Conservation (phyloP, 192 early-diverging fungal genomes). For the Coemansia sp. region DNA sequence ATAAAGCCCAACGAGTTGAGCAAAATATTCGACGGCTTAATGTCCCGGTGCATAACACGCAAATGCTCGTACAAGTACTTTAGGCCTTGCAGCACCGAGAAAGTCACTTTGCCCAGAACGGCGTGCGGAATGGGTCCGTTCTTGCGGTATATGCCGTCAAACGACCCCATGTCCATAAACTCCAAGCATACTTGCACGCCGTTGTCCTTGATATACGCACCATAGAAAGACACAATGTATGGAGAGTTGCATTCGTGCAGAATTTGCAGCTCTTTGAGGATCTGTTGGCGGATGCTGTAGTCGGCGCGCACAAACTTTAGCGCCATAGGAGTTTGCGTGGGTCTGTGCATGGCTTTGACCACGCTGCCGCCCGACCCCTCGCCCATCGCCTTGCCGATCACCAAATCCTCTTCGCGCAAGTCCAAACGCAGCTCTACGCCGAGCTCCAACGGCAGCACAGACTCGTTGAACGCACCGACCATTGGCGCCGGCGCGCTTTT, state of each 20-base stretch:
- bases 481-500: slow-evolving; percentile 19
- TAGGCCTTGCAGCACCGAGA: slow-evolving; percentile 71
- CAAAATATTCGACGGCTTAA: slow-evolving; percentile 86
- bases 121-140: slow-evolving; percentile 86
- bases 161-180: slow-evolving; percentile 91
- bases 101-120: slow-evolving; percentile 79
- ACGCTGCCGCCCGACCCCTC: slow-evolving; percentile 94
- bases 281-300: slow-evolving; percentile 76
- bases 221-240: slow-evolving; percentile 96
- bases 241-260: slow-evolving; percentile 92
- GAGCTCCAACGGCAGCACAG: slow-evolving; percentile 56
- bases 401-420: slow-evolving; percentile 79
- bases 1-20: slow-evolving; percentile 76
- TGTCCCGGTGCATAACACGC: slow-evolving; percentile 91
- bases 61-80: slow-evolving; percentile 86
- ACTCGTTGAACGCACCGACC: slow-evolving; percentile 18
- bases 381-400: slow-evolving; percentile 75
- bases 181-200: slow-evolving; percentile 96
- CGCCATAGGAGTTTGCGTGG: slow-evolving; percentile 90
- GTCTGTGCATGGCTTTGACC: slow-evolving; percentile 75
- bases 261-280: slow-evolving; percentile 92
- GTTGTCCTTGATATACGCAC: slow-evolving; percentile 82
- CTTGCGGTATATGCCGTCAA: slow-evolving; percentile 91
- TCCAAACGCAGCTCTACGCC: slow-evolving; percentile 72
- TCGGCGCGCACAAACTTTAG: slow-evolving; percentile 75